Percentiles rank a stretch among this genome's conserved stretches.
These are phyloP conservation scores for Adenanthera pavonina DNA, from an alignment of 306 rosid genomes.

Conservation along the genomic window DNA sequence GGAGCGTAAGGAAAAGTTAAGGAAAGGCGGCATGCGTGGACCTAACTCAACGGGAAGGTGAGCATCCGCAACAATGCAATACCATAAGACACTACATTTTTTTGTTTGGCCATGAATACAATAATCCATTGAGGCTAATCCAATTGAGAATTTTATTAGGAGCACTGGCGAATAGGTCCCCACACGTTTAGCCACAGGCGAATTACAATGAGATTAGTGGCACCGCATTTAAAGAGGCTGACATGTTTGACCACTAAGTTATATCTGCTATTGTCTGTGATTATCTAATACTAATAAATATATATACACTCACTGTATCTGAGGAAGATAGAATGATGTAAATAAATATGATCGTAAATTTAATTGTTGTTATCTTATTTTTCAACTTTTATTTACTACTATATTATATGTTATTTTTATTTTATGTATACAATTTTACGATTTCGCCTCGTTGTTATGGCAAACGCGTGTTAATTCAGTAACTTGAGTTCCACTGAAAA, in stretches of 20 bases:
- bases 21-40: conserved; percentile 5
- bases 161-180: conserved; percentile 9
- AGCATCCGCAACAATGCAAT: background rate
- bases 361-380: no score
- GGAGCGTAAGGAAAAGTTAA: background rate
- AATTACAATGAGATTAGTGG: background rate
- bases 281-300: no score
- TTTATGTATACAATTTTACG: background rate
- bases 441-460: background rate
- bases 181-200: background rate
- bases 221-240: background rate
- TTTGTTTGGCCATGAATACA: background rate
- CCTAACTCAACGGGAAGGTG: conserved; percentile 13
- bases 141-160: background rate
- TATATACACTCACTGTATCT: no score
- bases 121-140: background rate
- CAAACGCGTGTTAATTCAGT: background rate
- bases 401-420: no score
- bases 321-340: no score
- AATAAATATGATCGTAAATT: no score
- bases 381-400: no score
- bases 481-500: background rate
- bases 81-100: no score
- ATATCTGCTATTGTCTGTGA: no score
- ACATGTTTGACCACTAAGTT: background rate